Base-by-base conservation (phyloP, 2,329 filamentous ascomycete genomes). In the Colletotrichum caudatum region DNA sequence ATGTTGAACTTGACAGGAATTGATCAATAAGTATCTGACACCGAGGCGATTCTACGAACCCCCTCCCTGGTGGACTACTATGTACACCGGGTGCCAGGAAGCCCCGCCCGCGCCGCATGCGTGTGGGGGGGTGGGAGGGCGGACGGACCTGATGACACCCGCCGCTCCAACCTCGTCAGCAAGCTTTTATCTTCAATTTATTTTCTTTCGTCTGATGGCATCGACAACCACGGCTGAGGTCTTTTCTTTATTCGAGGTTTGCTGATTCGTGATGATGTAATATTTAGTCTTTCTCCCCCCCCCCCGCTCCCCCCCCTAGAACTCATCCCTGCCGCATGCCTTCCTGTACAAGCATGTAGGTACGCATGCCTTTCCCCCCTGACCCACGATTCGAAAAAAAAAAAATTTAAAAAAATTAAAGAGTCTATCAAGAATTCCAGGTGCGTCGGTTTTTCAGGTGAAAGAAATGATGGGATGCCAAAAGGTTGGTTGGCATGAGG, bases 251-350 rank as follows among this genome's bases (percentile, higher is more conserved):
- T n/a, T n/a, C n/a, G 29, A 20, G 14, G 9, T 33, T 33, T 53
- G 23, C 59, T 39, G 59, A 51, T 62, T 62, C 48, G 46, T 37
- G 20, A 51, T 51, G 33, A 41, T 35, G 59, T 62, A 51, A 39
- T 7, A 9, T 57, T n/a, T 57, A n/a, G n/a, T 33, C 50, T 53
- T 53, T 53, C 18, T 29, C 29, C 29, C 29, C 29, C 29, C 29
- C 3, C 29, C 29, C 29, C 29, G 3, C 29, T 29, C 29, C 5
- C 29, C n/a, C n/a, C n/a, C n/a, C n/a, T n/a, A n/a, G n/a, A 5
- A 20, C 5, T 3, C 20, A 5, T n/a, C 12, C 20, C 44, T 46
- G 18, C 44, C 44, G 44, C 8, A 9, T 9, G 41, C 44, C 41
- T 8, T 14, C 39, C 11, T 5, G 14, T 4, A 5, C 14, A 41